These are phyloP conservation scores for Podaxis sp. DNA, from an alignment of 768 basidiomycete species.

Conservation along the genomic window DNA sequence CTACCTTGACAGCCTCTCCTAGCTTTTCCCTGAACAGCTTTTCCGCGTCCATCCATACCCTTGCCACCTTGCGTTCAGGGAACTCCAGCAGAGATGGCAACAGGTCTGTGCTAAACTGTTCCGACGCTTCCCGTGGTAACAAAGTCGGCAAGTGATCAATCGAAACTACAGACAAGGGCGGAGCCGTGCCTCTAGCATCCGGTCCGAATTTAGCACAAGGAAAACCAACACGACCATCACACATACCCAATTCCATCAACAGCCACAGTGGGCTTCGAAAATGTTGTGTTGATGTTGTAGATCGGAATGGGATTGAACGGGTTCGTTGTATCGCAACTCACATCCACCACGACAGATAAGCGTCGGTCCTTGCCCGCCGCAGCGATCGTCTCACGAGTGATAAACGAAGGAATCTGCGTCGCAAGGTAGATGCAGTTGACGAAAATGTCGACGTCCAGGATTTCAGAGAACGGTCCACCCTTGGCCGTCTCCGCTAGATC, in stretches of 20 bases:
- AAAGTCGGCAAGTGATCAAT: constrained; percentile 97
- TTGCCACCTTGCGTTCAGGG: constrained; percentile 60
- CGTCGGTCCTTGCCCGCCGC: constrained; percentile 67
- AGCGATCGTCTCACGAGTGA: constrained; percentile 69
- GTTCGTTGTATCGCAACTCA: constrained; percentile 99
- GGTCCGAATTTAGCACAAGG: constrained; percentile 19
- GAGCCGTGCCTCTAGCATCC: constrained; percentile 52
- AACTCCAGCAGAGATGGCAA: constrained; percentile 84
- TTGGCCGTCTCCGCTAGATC: constrained; percentile 96
- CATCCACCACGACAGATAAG: constrained; percentile 88
- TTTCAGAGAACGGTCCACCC: constrained; percentile 94
- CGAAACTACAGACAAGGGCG: constrained; percentile 81
- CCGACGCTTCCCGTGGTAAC: constrained; percentile 93
- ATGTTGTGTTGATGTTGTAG: constrained; percentile 92
- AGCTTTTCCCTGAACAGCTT: constrained; percentile 68
- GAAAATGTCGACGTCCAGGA: constrained; percentile 95
- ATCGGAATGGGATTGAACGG: constrained; percentile 98
- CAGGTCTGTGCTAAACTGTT: constrained; percentile 90
- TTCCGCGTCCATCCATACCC: constrained; percentile 90
- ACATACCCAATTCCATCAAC: constrained; percentile 74
- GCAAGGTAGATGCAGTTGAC: constrained; percentile 99
- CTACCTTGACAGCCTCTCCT: constrained; percentile 40
- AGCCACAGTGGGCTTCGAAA: constrained; percentile 86
- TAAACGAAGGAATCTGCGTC: constrained; percentile 81
- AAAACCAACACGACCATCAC: constrained; percentile 8